Evolutionary conservation across 73 alveolate species (phyloP), one percentile per base, ranked within the genome.

Genomic region (Stentor coeruleus): DNA sequence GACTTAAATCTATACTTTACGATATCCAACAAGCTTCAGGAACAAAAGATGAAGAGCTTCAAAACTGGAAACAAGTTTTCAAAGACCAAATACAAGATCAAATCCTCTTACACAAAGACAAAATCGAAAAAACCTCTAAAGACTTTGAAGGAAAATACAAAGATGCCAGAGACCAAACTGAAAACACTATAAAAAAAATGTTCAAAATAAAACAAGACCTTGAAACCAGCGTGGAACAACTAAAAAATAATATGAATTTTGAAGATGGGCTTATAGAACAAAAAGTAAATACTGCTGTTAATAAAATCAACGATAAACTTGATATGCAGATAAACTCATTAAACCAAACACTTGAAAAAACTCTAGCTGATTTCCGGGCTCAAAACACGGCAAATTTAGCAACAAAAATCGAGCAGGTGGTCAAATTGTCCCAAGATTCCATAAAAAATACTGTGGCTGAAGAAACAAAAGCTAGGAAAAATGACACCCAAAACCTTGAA

Each of bases 251-350:
- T 14, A 66, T 66, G 0, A 66, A 33, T 33, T 66, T 66, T 31
- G 79, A 66, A 66, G 79, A 66, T 2, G 79, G 79, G 15, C 40
- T 66, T 0, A 31, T 66, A 1, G 79, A 66, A 33, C 79, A 66
- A 33, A 66, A 31, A 31, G 79, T 66, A 26, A 66, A 20, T 14
- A 66, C n/a, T 26, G n/a, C 79, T 66, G 37, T 66, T 37, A 66
- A 66, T 40, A 20, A 26, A 33, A 66, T 66, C 40, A 20, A 20
- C 37, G 79, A 66, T 31, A 20, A 66, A 66, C n/a, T 66, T 33
- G 37, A 66, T 40, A 20, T 28, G 37, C 49, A 66, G 37, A 37
- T 66, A 1, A 20, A 26, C 2, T 40, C n/a, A 66, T 20, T 66
- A 20, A 66, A 66, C 20, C n/a, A 20, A 20, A 31, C n/a, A 20